A percentile compares a stretch with the other conserved stretches of the same genome.
Evolutionary conservation across 176 grass and related monocot species (phyloP).

Genomic region (Tuctoria greenei): DNA sequence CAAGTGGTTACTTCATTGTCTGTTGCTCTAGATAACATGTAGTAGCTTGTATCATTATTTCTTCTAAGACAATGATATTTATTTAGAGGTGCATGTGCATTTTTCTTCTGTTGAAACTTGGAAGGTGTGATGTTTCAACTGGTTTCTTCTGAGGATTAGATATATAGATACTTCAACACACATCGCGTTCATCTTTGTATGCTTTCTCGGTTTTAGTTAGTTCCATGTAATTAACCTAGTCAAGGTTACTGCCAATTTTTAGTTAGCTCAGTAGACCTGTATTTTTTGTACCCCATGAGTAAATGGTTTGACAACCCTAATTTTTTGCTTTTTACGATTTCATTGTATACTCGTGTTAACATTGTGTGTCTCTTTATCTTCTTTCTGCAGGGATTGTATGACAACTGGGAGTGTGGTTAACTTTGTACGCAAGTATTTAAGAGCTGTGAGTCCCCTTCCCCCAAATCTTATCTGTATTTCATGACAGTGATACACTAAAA

Average conservation of each 20-base stretch:
- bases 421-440: not conserved
- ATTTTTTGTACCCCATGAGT: no score
- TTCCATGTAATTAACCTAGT: not conserved
- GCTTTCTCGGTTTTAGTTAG: no score
- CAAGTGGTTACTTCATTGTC: not conserved
- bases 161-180: not conserved
- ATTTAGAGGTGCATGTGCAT: not conserved
- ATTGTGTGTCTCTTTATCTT: not conserved
- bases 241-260: no score
- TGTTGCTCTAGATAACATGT: not conserved
- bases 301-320: no score
- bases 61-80: not conserved
- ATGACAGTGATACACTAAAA: not conserved
- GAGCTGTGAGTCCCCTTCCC: not conserved
- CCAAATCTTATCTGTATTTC: not conserved
- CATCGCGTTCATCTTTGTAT: not conserved
- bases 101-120: constrained; percentile 4
- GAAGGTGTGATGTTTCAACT: not conserved
- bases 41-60: constrained; percentile 14
- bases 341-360: not conserved
- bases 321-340: not conserved
- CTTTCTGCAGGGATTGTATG: not conserved
- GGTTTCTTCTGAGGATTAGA: not conserved
- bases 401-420: constrained; percentile 1
- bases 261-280: no score